These are phyloP conservation scores for Aplosporella prunicola DNA, from an alignment of 2,329 filamentous ascomycete genomes.

Conservation along the genomic window DNA sequence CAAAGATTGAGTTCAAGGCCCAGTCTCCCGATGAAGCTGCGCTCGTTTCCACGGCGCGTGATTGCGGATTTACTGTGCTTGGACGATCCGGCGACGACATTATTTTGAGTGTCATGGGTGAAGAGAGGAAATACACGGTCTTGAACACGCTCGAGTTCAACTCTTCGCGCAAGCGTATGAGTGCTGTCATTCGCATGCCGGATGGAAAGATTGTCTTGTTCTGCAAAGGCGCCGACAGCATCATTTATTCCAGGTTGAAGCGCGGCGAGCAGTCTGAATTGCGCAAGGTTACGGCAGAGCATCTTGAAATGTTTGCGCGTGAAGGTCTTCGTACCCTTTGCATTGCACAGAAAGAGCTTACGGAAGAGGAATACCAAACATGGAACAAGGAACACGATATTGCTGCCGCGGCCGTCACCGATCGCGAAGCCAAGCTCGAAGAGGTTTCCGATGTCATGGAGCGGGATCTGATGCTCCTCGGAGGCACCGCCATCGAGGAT, in stretches of 20 bases:
- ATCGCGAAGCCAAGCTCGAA: slow-evolving; percentile 90
- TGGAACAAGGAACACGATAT: slow-evolving; percentile 85
- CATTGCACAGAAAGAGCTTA: slow-evolving; percentile 73
- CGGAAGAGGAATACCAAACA: slow-evolving; percentile 69
- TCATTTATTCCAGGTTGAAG: slow-evolving; percentile 87
- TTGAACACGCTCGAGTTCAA: slow-evolving; percentile 97
- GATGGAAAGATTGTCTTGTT: slow-evolving; percentile 81
- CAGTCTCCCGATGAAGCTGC: slow-evolving; percentile 96
- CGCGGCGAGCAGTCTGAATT: slow-evolving; percentile 79
- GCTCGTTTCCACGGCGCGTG: slow-evolving; percentile 83
- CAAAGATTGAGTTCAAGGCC: slow-evolving; percentile 88
- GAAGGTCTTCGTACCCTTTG: slow-evolving; percentile 93
- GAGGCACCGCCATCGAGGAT: slow-evolving; percentile 95
- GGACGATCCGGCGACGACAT: slow-evolving; percentile 72
- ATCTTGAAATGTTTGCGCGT: slow-evolving; percentile 91
- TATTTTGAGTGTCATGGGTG: slow-evolving; percentile 74
- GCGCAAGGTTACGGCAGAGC: slow-evolving; percentile 74
- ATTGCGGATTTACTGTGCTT: slow-evolving; percentile 89
- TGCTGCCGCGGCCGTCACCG: slow-evolving; percentile 71
- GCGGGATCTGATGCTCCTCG: slow-evolving; percentile 75
- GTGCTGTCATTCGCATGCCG: slow-evolving; percentile 90
- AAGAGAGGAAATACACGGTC: slow-evolving; percentile 75
- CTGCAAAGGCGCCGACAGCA: slow-evolving; percentile 95
- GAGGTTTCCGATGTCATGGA: slow-evolving; percentile 84
- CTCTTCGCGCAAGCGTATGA: slow-evolving; percentile 94